Evolutionary conservation across 257 asterid genomes (phyloP).

Genomic region (Solanum chaucha): DNA sequence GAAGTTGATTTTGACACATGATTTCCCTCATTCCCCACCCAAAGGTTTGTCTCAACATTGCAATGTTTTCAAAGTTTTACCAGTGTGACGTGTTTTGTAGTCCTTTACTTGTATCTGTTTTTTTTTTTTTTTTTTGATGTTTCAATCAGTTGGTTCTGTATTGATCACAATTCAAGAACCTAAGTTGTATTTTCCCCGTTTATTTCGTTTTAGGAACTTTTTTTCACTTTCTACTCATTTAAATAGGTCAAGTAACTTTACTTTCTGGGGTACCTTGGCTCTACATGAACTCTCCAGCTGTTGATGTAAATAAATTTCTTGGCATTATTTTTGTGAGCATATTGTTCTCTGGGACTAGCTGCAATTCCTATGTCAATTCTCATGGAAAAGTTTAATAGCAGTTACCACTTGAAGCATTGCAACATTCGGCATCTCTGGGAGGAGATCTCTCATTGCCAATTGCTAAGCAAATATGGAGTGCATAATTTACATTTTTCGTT

Average conservation of each 20-base stretch:
- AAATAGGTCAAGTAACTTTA: background rate
- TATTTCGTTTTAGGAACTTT: background rate
- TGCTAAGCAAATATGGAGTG: background rate
- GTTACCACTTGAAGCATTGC: background rate
- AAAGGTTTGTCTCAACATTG: slow-evolving; percentile 46
- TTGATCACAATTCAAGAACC: background rate
- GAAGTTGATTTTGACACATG: slow-evolving; percentile 81
- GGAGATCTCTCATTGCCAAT: background rate
- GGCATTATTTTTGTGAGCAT: background rate
- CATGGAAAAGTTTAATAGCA: background rate
- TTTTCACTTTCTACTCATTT: background rate
- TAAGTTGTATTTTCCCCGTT: background rate
- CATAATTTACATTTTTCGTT: background rate
- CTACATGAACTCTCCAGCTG: background rate
- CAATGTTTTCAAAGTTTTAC: background rate
- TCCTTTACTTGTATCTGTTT: background rate
- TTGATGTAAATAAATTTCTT: background rate
- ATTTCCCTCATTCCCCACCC: slow-evolving; percentile 91
- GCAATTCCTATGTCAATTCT: background rate
- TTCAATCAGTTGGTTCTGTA: background rate
- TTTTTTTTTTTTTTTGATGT: background rate
- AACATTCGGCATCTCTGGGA: background rate
- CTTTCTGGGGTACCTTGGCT: background rate
- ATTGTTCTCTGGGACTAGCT: background rate
- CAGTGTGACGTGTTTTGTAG: background rate